Percentiles rank a stretch among this genome's conserved stretches.
Evolutionary conservation across 2,329 filamentous ascomycete genomes (phyloP).

Genomic region (Aureobasidium mangrovei): DNA sequence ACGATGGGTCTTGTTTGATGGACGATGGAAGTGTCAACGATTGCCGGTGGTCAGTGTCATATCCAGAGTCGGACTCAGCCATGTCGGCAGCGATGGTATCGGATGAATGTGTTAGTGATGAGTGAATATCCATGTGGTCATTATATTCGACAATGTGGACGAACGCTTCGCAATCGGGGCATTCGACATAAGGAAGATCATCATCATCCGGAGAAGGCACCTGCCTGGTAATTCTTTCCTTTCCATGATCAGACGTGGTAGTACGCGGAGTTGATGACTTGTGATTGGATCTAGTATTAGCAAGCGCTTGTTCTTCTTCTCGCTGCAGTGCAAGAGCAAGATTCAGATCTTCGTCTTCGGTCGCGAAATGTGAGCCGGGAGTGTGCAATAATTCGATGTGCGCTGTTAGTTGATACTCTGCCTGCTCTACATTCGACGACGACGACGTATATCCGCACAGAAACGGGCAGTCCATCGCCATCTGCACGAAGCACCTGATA

Average conservation of each 20-base stretch:
- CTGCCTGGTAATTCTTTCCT: neutral
- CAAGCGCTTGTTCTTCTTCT: constrained; percentile 10
- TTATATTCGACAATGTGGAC: constrained; percentile 34
- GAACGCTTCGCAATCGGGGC: constrained; percentile 37
- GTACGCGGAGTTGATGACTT: neutral
- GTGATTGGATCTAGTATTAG: constrained; percentile 7
- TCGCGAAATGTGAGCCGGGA: constrained; percentile 20
- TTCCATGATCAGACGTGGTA: neutral
- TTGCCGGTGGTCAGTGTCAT: neutral
- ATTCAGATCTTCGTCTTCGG: constrained; percentile 5
- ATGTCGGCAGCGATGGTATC: neutral
- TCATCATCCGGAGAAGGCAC: neutral
- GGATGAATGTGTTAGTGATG: constrained; percentile 12
- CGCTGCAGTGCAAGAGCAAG: constrained; percentile 15
- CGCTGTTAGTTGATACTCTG: constrained; percentile 22
- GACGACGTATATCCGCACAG: constrained; percentile 20
- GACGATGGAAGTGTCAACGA: neutral
- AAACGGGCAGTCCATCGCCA: constrained; percentile 12
- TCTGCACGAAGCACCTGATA: neutral
- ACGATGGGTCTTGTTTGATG: neutral
- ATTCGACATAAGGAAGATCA: constrained; percentile 26
- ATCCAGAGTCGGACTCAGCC: neutral
- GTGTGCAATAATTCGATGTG: constrained; percentile 29
- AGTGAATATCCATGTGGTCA: constrained; percentile 39
- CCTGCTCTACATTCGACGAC: constrained; percentile 8